A percentile compares a stretch with the other conserved stretches of the same genome.
These are phyloP conservation scores for Solanum peruvianum DNA, from an alignment of 257 asterid genomes.

Conservation along the genomic window DNA sequence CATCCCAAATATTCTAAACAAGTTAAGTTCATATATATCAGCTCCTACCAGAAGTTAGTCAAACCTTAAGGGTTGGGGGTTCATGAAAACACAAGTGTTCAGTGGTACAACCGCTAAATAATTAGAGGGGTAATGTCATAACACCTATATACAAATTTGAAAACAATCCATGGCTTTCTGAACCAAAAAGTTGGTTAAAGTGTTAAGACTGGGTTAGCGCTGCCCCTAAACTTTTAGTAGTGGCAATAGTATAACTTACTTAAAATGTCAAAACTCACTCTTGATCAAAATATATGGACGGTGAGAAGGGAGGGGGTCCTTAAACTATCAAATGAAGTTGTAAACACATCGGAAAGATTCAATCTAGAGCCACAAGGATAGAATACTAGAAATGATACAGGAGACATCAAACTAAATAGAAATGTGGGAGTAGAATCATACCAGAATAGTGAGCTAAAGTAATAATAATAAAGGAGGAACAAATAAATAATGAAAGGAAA, in stretches of 20 bases:
- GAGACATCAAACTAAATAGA: neutral
- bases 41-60: neutral
- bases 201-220: neutral
- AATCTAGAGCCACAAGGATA: neutral
- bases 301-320: neutral
- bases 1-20: neutral
- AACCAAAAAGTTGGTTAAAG: too few relatives aligned
- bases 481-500: neutral
- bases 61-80: neutral
- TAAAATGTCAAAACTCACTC: neutral
- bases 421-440: neutral
- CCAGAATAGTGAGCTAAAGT: neutral
- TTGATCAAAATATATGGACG: neutral
- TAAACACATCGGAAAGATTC: neutral
- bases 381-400: neutral
- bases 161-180: neutral
- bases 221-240: neutral
- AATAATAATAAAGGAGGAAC: neutral
- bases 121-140: neutral
- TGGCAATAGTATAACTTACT: neutral
- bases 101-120: neutral
- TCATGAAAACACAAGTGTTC: neutral
- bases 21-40: neutral
- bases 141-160: neutral
- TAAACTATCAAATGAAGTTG: too few relatives aligned